Percentiles rank a stretch among this genome's conserved stretches.
phyloP scores from a whole-genome alignment of 2,329 filamentous ascomycete species.

The Penicillium sp. region DNA sequence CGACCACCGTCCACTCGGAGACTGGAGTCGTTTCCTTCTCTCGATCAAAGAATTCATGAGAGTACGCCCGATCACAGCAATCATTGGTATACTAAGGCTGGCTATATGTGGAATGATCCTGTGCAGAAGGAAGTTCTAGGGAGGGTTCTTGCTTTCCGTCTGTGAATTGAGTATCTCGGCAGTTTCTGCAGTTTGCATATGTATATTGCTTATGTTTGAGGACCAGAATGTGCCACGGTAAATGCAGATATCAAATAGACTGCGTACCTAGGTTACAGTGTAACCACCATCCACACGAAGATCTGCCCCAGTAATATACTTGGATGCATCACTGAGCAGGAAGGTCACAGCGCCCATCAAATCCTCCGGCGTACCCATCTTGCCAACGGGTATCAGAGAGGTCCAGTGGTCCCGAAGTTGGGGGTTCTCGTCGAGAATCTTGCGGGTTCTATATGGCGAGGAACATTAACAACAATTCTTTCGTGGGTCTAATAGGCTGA shows the following conservation, averaged over 20 bases:
- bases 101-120: not conserved
- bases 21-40: no score
- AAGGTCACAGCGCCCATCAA: conserved; percentile 91
- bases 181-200: no score
- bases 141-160: no score
- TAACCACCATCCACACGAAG: conserved; percentile 85
- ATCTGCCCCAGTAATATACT: conserved; percentile 71
- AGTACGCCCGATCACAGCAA: not conserved
- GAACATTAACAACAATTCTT: not conserved
- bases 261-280: conserved; percentile 62
- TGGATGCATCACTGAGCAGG: conserved; percentile 72
- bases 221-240: no score
- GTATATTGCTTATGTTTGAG: no score
- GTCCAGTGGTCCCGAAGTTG: conserved; percentile 88
- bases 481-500: not conserved
- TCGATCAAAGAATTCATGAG: no score
- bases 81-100: not conserved
- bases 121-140: no score
- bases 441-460: conserved; percentile 63
- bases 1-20: no score
- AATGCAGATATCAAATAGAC: not conserved
- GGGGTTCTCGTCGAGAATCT: conserved; percentile 90
- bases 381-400: conserved; percentile 83
- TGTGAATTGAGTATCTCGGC: no score
- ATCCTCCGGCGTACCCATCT: conserved; percentile 89